These are phyloP conservation scores for Oryza longistaminata DNA, from an alignment of 176 grass and related monocot species.

Conservation along the genomic window DNA sequence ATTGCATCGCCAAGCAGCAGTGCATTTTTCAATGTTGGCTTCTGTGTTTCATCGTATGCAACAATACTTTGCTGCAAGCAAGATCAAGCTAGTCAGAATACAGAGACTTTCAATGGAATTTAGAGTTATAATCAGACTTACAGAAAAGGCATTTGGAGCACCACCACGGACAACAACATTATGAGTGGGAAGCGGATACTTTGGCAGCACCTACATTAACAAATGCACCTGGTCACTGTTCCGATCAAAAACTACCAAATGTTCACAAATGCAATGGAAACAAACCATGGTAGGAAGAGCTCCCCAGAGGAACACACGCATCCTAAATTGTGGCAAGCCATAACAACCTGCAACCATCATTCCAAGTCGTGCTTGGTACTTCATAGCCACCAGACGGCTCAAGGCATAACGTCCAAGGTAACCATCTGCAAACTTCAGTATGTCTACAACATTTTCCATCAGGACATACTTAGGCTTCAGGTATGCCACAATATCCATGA, in stretches of 20 bases:
- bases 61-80: constrained; percentile 68
- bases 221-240: not conserved
- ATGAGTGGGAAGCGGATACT: constrained; percentile 82
- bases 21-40: constrained; percentile 47
- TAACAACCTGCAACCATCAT: constrained; percentile 85
- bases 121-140: constrained; percentile 3
- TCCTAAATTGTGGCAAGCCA: constrained; percentile 80
- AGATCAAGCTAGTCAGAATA: not conserved
- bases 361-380: constrained; percentile 79
- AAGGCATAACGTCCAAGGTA: constrained; percentile 76
- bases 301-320: constrained; percentile 80
- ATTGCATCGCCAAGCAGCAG: constrained; percentile 72
- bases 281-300: constrained; percentile 73
- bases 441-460: constrained; percentile 94
- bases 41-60: constrained; percentile 73
- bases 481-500: constrained; percentile 77
- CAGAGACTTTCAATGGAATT: not conserved
- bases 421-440: constrained; percentile 79
- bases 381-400: constrained; percentile 68
- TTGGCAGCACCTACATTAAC: constrained; percentile 56
- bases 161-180: constrained; percentile 68
- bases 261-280: not conserved
- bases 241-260: not conserved
- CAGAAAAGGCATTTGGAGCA: constrained; percentile 69
- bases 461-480: constrained; percentile 82